Evolutionary conservation across 495 filamentous ascomycete species (phyloP), one percentile per base, ranked within the genome.

Genomic region (Tuber calosporum): DNA sequence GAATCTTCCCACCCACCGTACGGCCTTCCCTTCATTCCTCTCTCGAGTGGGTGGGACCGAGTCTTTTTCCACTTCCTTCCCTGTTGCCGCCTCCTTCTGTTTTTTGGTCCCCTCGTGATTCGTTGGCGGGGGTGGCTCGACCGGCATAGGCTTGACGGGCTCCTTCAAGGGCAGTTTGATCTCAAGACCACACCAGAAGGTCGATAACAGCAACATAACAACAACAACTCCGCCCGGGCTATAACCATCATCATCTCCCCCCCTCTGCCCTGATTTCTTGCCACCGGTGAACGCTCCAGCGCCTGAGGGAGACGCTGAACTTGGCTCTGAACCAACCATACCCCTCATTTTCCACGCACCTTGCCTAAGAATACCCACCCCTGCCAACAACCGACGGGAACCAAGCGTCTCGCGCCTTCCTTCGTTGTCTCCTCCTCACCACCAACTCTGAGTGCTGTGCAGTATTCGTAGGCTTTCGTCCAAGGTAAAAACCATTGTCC

Each of bases 71-170:
- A 9, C 9, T 34, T 2, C 5, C 26, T 30, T 30, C 15, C 53
- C 53, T 17, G 36, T 74, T 70, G n/a, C 62, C 71, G 74, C 71
- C 43, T 48, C 41, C 70, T 43, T 77, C 2, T 37, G 34, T 67
- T 68, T 62, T 66, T 74, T 69, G 71, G 39, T n/a, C n/a, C 43
- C 58, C 48, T 40, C 70, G 70, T 77, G 70, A 67, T 73, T 74
- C 67, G 69, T 37, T 75, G 66, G 62, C 73, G 20, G 67, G 48
- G 69, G 48, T 73, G 69, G 72, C 77, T 77, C 45, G 76, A 38
- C 45, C 8, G 26, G 34, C 42, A 37, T 40, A 38, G 73, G 43
- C 42, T 67, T 66, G 11, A 67, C 42, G 58, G 66, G 66, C 62
- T 34, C 11, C 26, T 62, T 62, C 53, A 62, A 62, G 53, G 53